Conservation (phyloP, 495 filamentous ascomycete genomes). For the Penicillium salamii region DNA sequence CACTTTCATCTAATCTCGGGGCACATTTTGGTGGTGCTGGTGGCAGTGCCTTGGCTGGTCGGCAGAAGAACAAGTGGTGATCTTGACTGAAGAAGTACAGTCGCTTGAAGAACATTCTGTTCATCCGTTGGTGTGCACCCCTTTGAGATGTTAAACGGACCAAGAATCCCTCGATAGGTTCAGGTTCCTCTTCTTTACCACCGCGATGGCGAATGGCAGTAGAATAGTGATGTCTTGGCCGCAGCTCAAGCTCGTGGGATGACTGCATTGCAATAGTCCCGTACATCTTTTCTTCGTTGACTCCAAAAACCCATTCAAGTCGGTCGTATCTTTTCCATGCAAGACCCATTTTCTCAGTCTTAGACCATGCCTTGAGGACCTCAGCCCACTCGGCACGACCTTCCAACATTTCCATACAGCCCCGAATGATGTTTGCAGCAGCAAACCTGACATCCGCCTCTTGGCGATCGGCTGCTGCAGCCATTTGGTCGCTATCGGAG, state of each 20-base stretch:
- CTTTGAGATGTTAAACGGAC: constrained; percentile 66
- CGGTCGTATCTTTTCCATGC: constrained; percentile 77
- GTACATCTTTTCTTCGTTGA: constrained; percentile 71
- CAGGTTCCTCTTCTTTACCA: constrained; percentile 53
- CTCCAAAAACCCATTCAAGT: constrained; percentile 70
- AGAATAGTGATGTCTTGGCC: constrained; percentile 68
- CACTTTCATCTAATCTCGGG: constrained; percentile 15
- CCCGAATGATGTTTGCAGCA: constrained; percentile 53
- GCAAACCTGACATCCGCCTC: constrained; percentile 51
- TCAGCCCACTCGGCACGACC: constrained; percentile 60
- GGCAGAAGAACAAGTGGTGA: constrained; percentile 64
- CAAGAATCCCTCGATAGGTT: constrained; percentile 70
- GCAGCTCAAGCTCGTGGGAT: constrained; percentile 71
- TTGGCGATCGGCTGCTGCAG: constrained; percentile 38
- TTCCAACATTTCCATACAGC: constrained; percentile 59
- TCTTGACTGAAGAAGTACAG: constrained; percentile 71
- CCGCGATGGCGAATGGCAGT: constrained; percentile 44
- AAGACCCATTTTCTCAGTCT: constrained; percentile 62
- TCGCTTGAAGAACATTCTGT: constrained; percentile 67
- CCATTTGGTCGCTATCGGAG: constrained; percentile 36
- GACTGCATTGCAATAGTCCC: constrained; percentile 70
- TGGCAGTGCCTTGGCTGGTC: constrained; percentile 61
- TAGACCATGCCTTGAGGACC: constrained; percentile 59
- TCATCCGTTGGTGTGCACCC: constrained; percentile 57
- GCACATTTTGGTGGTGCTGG: constrained; percentile 62